Conservation (phyloP, 306 rosid species). For the Rosa lucieae region DNA sequence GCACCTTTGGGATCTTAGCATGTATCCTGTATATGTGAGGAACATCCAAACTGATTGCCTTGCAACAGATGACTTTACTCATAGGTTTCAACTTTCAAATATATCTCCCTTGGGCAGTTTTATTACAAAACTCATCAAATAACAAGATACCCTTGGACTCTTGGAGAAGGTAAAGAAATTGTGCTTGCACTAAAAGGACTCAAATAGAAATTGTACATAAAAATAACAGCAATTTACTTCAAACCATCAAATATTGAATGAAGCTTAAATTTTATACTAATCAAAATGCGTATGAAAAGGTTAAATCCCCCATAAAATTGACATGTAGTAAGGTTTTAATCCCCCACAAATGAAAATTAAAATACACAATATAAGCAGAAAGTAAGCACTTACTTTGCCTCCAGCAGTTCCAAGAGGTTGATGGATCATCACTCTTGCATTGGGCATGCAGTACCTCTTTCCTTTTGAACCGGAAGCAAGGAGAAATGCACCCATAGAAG, state of each 20-base stretch:
- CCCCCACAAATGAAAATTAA: neutral
- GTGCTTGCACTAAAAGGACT: neutral
- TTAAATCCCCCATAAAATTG: neutral
- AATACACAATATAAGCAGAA: neutral
- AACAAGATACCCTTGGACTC: neutral
- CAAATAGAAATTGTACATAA: neutral
- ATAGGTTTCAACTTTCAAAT: neutral
- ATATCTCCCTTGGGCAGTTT: neutral
- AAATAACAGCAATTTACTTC: neutral
- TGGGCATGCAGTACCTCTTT: slow-evolving; percentile 98
- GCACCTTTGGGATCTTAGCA: neutral
- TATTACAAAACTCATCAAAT: neutral
- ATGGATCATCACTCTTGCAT: slow-evolving; percentile 93
- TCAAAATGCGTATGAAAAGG: neutral
- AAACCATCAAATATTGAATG: neutral
- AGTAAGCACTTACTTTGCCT: slow-evolving; percentile 61
- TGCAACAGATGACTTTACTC: neutral
- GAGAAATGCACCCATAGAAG: slow-evolving; percentile 96
- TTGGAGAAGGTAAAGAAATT: neutral
- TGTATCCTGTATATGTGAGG: neutral
- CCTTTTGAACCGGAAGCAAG: slow-evolving; percentile 91
- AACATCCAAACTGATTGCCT: neutral
- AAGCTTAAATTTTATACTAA: neutral
- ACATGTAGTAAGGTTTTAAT: neutral
- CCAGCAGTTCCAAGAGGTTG: slow-evolving; percentile 86